These are phyloP conservation scores for Eucalyptus erythrocorys DNA, from an alignment of 345 rosid genomes.

Conservation along the genomic window DNA sequence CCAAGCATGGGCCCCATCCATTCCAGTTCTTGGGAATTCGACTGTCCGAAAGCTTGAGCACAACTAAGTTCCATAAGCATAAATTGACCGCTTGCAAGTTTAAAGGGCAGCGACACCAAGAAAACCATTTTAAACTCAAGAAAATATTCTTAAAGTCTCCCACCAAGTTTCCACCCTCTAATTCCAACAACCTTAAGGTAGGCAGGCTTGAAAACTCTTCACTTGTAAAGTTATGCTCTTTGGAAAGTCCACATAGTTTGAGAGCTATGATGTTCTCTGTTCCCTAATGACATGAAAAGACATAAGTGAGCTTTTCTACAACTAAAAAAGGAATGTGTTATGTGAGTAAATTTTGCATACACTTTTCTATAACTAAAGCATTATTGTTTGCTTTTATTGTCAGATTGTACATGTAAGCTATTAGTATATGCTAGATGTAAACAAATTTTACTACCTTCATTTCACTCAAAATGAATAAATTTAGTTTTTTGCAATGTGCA, in stretches of 20 bases:
- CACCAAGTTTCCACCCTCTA: not conserved
- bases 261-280: not conserved
- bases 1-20: not conserved
- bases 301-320: not conserved
- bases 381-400: not conserved
- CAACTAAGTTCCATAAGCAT: not conserved
- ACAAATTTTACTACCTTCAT: not conserved
- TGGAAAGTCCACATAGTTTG: not conserved
- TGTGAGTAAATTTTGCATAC: not conserved
- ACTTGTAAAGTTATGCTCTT: not conserved
- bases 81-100: not conserved
- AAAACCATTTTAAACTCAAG: not conserved
- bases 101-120: not conserved
- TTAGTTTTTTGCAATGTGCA: not conserved
- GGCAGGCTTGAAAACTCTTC: not conserved
- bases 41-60: not conserved
- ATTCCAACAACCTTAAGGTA: not conserved
- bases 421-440: no score
- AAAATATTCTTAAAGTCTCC: not conserved
- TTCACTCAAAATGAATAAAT: not conserved
- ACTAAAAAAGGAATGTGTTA: fast-evolving
- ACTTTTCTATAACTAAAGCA: not conserved
- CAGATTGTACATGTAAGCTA: not conserved
- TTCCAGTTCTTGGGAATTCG: not conserved
- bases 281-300: not conserved